Percentiles rank a stretch among this genome's conserved stretches.
phyloP scores from a whole-genome alignment of 192 early-diverging fungal genomes.

The Linnemannia zychae region DNA sequence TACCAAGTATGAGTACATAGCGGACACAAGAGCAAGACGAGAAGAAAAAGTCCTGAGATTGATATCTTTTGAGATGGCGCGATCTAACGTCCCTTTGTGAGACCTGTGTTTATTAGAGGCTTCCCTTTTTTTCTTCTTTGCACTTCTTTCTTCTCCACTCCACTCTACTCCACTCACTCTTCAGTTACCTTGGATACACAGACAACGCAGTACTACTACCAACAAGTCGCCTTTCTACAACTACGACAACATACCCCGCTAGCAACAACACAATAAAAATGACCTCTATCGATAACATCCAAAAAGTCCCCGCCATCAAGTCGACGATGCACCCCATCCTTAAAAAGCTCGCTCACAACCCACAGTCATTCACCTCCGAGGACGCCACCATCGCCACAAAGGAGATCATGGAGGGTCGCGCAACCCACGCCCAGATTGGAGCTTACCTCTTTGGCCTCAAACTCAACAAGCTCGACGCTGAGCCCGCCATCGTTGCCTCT shows the following conservation, averaged over 20 bases:
- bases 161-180: neutral
- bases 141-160: neutral
- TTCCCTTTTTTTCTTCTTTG: neutral
- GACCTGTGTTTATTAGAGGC: neutral
- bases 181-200: neutral
- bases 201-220: neutral
- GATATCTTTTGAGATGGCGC: constrained; percentile 3
- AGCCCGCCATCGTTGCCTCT: constrained; percentile 85
- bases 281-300: constrained; percentile 10
- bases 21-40: neutral
- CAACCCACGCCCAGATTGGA: constrained; percentile 88
- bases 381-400: constrained; percentile 71
- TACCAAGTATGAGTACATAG: neutral
- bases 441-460: constrained; percentile 88
- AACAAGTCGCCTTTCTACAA: neutral
- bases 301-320: constrained; percentile 43
- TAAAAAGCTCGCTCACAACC: constrained; percentile 75
- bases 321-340: constrained; percentile 65
- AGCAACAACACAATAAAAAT: neutral
- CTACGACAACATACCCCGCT: neutral
- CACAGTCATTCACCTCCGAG: constrained; percentile 69
- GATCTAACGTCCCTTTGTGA: neutral
- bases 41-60: neutral
- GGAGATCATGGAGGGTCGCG: constrained; percentile 84
- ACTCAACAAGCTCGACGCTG: constrained; percentile 75